These are phyloP conservation scores for Mycosarcoma maydis DNA, from an alignment of 1,284 basidiomycete species.

Conservation along the genomic window DNA sequence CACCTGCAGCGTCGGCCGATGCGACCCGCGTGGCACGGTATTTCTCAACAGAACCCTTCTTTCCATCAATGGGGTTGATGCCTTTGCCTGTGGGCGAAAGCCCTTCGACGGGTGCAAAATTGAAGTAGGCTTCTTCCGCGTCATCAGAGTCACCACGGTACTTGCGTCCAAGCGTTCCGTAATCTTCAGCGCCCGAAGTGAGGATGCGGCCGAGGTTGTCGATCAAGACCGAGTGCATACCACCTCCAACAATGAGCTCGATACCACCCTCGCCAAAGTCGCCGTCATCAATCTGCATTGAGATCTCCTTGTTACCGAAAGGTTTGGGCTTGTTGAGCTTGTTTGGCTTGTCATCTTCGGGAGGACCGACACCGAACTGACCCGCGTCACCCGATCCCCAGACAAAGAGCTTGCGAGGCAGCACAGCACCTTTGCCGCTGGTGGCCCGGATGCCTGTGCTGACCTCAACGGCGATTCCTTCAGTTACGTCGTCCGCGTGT, in stretches of 20 bases:
- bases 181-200: conserved; percentile 90
- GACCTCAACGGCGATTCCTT: conserved; percentile 39
- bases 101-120: conserved; percentile 78
- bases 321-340: conserved; percentile 61
- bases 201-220: conserved; percentile 58
- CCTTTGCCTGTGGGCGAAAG: conserved; percentile 67
- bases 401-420: conserved; percentile 62
- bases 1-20: conserved; percentile 85
- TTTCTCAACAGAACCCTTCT: conserved; percentile 74
- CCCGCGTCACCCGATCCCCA: conserved; percentile 66
- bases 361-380: conserved; percentile 62
- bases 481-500: conserved; percentile 23
- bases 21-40: conserved; percentile 85
- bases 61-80: conserved; percentile 71
- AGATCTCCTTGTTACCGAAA: conserved; percentile 57
- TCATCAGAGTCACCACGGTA: conserved; percentile 75
- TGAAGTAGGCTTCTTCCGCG: conserved; percentile 80
- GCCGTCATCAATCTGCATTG: conserved; percentile 53
- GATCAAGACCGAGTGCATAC: conserved; percentile 65
- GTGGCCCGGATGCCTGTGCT: conserved; percentile 15
- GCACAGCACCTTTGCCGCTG: conserved; percentile 31
- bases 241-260: conserved; percentile 59
- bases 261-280: conserved; percentile 57
- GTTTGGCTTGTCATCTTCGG: conserved; percentile 63
- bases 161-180: conserved; percentile 80